Conservation (phyloP, 75 land plant species). For the Cryptomeria japonica region DNA sequence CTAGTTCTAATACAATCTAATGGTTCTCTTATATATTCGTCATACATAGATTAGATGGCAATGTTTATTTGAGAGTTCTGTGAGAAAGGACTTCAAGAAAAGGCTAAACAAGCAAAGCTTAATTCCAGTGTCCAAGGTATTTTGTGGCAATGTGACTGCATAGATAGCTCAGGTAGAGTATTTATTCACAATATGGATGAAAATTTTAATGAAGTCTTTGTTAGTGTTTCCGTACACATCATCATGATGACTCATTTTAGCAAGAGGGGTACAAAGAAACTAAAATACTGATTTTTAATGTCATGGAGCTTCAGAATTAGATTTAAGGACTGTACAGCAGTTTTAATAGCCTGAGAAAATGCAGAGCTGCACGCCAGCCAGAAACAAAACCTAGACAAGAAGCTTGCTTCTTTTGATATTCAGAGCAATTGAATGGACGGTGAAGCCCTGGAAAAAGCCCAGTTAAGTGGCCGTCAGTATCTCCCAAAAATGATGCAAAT, state of each 20-base stretch:
- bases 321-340: neutral
- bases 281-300: neutral
- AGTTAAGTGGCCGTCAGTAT: neutral
- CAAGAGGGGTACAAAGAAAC: neutral
- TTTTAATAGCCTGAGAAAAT: neutral
- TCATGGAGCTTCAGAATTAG: neutral
- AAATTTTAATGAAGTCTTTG: neutral
- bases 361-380: neutral
- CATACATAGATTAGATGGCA: neutral
- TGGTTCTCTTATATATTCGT: neutral
- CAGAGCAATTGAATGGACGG: neutral
- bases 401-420: neutral
- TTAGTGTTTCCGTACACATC: neutral
- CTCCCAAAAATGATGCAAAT: neutral
- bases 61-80: neutral
- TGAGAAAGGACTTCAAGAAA: neutral
- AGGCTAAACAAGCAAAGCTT: neutral
- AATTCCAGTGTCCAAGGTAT: neutral
- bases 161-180: neutral
- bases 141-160: neutral
- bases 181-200: neutral
- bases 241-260: neutral
- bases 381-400: neutral
- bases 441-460: neutral
- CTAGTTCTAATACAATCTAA: neutral